These are phyloP conservation scores for Blastomyces gilchristii DNA, from an alignment of 2,329 filamentous ascomycete genomes.

Conservation along the genomic window DNA sequence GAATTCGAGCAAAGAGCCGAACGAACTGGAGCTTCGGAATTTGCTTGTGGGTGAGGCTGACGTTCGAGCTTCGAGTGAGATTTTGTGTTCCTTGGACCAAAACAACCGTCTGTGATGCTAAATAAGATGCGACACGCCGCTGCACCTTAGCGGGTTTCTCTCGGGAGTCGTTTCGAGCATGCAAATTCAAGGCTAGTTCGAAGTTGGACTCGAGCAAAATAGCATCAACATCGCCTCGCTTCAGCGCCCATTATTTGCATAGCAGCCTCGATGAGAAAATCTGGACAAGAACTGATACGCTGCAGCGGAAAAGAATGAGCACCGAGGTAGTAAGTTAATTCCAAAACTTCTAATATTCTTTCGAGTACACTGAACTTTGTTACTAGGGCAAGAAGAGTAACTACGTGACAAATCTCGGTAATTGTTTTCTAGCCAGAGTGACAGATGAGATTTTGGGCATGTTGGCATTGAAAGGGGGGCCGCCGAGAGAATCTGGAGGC, in stretches of 20 bases:
- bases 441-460: neutral
- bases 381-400: neutral
- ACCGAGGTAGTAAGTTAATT: neutral
- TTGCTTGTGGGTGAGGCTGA: neutral
- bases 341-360: neutral
- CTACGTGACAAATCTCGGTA: neutral
- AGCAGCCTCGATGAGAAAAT: neutral
- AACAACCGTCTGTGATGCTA: neutral
- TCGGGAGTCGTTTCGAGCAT: neutral
- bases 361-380: neutral
- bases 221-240: neutral
- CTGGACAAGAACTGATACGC: neutral
- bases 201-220: neutral
- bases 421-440: neutral
- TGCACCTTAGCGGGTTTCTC: neutral
- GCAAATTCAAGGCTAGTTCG: neutral
- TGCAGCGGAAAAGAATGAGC: neutral
- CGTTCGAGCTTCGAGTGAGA: neutral
- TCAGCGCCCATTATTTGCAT: neutral
- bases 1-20: neutral
- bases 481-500: neutral
- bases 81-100: neutral
- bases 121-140: neutral
- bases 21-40: neutral
- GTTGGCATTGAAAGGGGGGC: neutral